Percentiles rank a stretch among this genome's conserved stretches.
Evolutionary conservation across 441 rosid genomes (phyloP).

Genomic region (Rhodomyrtus psidioides): DNA sequence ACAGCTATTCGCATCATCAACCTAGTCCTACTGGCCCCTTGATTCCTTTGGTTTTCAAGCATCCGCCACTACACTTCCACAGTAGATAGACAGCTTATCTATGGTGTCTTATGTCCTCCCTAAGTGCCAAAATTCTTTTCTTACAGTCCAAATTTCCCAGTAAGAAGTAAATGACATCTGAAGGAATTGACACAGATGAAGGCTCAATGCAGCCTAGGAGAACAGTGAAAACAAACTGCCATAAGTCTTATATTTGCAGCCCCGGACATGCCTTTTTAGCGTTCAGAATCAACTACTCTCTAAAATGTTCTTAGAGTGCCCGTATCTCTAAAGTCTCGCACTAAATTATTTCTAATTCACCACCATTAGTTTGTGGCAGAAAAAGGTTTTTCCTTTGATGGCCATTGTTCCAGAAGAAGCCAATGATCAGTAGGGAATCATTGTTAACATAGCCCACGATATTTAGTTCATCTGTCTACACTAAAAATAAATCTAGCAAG

Average conservation of each 20-base stretch:
- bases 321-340: background rate
- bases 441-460: background rate
- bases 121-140: background rate
- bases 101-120: background rate
- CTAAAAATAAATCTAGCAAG: background rate
- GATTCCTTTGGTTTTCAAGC: background rate
- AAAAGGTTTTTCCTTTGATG: background rate
- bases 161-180: background rate
- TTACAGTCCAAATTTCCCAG: background rate
- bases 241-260: background rate
- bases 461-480: background rate
- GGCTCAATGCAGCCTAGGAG: background rate
- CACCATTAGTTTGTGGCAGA: background rate
- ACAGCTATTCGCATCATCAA: background rate
- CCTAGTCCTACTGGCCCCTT: background rate
- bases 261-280: background rate
- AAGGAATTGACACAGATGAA: background rate
- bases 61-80: background rate
- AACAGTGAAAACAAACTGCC: background rate
- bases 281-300: background rate
- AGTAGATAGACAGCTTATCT: background rate
- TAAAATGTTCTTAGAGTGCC: background rate
- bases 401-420: background rate
- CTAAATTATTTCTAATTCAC: background rate
- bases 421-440: background rate